A percentile compares a stretch with the other conserved stretches of the same genome.
Conservation (phyloP, 768 basidiomycete species). For the Rhodotorula kratochvilovae region DNA sequence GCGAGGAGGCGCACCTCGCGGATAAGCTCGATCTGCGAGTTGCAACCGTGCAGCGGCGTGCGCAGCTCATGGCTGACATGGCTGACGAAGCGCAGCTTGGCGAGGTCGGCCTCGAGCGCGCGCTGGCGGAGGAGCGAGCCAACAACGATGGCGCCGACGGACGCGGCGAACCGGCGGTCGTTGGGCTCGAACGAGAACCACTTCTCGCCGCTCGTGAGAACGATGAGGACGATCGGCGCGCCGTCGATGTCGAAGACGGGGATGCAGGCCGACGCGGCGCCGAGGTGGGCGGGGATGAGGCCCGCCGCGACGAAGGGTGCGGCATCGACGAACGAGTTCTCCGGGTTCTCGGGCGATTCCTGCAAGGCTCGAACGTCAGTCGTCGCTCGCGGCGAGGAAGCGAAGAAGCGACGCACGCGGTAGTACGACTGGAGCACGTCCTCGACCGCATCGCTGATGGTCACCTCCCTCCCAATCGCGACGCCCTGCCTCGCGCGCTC, state of each 20-base stretch:
- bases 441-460: constrained; percentile 1
- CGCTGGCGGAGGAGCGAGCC: constrained; percentile 21
- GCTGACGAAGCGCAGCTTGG: constrained; percentile 29
- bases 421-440: background rate
- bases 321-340: background rate
- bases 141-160: constrained; percentile 24
- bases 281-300: background rate
- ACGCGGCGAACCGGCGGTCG: constrained; percentile 14
- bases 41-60: constrained; percentile 14
- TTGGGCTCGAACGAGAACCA: constrained; percentile 29
- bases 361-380: background rate
- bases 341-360: background rate
- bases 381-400: too few species aligned
- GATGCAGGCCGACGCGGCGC: background rate
- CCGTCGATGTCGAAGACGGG: constrained; percentile 33
- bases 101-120: constrained; percentile 24
- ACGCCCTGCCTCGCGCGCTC: background rate
- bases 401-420: background rate
- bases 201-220: constrained; percentile 25
- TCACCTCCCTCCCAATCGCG: background rate
- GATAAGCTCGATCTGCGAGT: constrained; percentile 34
- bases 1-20: constrained; percentile 20
- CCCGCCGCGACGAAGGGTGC: background rate
- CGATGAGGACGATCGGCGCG: constrained; percentile 16
- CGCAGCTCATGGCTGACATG: constrained; percentile 32